Conservation (phyloP, 1,284 basidiomycete species). For the Afroboletus lepidellus region DNA sequence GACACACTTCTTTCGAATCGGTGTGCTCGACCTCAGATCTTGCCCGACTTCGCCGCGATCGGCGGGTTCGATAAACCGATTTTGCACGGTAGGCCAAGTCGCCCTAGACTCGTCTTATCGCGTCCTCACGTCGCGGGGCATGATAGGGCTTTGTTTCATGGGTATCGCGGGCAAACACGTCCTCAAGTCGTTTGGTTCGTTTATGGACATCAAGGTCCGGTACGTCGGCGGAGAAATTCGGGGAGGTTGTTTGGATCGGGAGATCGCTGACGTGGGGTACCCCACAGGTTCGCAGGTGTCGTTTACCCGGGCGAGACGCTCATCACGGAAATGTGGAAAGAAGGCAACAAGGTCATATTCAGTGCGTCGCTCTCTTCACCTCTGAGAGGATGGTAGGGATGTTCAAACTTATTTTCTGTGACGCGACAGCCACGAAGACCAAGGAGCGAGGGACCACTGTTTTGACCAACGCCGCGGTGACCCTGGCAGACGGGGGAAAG, state of each 20-base stretch:
- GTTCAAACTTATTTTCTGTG: conserved; percentile 1
- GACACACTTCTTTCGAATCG: conserved; percentile 5
- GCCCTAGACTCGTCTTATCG: background rate
- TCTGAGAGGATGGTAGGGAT: background rate
- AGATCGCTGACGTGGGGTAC: background rate
- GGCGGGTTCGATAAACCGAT: conserved; percentile 95
- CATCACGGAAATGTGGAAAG: conserved; percentile 97
- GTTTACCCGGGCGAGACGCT: conserved; percentile 96
- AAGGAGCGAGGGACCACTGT: conserved; percentile 75
- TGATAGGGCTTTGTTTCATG: conserved; percentile 81
- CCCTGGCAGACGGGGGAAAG: too few relatives aligned
- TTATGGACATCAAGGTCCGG: conserved; percentile 95
- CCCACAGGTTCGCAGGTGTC: conserved; percentile 74
- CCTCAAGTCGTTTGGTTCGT: conserved; percentile 81
- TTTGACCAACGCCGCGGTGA: conserved; percentile 72
- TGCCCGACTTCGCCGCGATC: conserved; percentile 89
- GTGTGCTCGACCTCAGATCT: conserved; percentile 55
- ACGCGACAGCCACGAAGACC: conserved; percentile 61
- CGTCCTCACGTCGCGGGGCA: background rate
- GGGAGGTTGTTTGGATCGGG: conserved; percentile 4
- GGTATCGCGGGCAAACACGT: conserved; percentile 96
- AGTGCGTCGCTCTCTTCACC: conserved; percentile 48
- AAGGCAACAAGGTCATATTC: conserved; percentile 90
- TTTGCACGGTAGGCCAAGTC: conserved; percentile 54
- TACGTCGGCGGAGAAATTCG: conserved; percentile 38